phyloP scores from a whole-genome alignment of 1,284 basidiomycete genomes.

The Peniophora sp. region DNA sequence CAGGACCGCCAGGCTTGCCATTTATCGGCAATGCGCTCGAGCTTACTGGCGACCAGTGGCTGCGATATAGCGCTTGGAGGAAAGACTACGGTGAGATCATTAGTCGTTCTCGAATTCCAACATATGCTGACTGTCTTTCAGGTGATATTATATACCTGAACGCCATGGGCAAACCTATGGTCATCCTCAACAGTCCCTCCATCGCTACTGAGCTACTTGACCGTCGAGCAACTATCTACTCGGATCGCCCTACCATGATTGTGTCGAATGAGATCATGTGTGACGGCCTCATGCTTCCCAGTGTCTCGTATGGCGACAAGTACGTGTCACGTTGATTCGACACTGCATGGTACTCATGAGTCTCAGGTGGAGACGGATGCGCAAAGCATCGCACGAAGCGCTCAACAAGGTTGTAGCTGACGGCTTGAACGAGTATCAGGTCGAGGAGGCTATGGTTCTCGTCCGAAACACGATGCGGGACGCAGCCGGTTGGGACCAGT shows the following conservation, averaged over 20 bases:
- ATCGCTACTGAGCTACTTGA: constrained; percentile 18
- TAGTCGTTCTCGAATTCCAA: neutral
- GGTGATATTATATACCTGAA: constrained; percentile 18
- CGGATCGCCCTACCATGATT: constrained; percentile 14
- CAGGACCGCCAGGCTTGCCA: constrained; percentile 12
- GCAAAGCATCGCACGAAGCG: constrained; percentile 11
- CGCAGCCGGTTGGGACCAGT: constrained; percentile 8
- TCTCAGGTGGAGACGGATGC: constrained; percentile 11
- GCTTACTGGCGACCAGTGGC: constrained; percentile 9
- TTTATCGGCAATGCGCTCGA: constrained; percentile 12
- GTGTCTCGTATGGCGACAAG: neutral
- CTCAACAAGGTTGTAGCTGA: constrained; percentile 8
- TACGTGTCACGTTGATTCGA: neutral
- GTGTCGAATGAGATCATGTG: constrained; percentile 10
- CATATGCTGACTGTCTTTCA: neutral
- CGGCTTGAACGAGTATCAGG: constrained; percentile 7
- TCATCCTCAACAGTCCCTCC: constrained; percentile 17
- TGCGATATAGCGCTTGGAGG: constrained; percentile 13
- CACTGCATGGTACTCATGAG: neutral
- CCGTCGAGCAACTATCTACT: constrained; percentile 16
- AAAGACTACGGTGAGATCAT: constrained; percentile 9
- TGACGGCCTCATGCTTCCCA: neutral
- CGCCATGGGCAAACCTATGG: constrained; percentile 15
- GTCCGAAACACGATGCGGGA: constrained; percentile 3
- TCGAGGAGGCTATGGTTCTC: constrained; percentile 9